Conservation (phyloP, 2,329 filamentous ascomycete genomes). For the Xylaria sp. region DNA sequence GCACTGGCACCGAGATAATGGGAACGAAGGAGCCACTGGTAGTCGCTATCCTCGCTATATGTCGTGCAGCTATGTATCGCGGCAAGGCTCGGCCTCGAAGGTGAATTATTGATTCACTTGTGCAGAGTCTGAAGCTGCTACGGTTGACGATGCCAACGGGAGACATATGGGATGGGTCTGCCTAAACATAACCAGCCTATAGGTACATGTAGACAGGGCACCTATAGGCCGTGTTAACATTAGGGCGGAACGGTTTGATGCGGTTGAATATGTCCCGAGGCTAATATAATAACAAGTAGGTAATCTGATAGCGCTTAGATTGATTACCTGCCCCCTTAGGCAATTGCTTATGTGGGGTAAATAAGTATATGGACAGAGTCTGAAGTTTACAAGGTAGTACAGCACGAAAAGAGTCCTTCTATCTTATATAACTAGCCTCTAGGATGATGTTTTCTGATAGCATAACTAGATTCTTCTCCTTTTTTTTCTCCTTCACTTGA, state of each 20-base stretch:
- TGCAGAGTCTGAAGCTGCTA: conserved; percentile 12
- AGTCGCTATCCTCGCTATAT: no score
- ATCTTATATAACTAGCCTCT: no score
- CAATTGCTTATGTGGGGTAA: conserved; percentile 14
- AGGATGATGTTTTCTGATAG: background rate
- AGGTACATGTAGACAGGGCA: background rate
- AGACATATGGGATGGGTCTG: conserved; percentile 9
- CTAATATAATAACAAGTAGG: background rate
- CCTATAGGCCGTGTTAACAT: conserved; percentile 5
- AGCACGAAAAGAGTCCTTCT: no score
- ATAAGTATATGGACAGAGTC: background rate
- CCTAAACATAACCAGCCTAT: conserved; percentile 1
- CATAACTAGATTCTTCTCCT: background rate
- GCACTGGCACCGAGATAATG: background rate
- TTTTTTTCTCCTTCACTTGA: background rate
- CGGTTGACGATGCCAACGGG: conserved; percentile 12
- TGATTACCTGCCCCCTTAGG: conserved; percentile 23
- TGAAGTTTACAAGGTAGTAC: no score
- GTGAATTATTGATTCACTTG: background rate
- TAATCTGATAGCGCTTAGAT: conserved; percentile 10
- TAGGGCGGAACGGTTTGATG: conserved; percentile 17
- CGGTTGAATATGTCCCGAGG: conserved; percentile 23
- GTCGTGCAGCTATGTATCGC: conserved; percentile 5
- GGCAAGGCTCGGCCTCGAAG: conserved; percentile 1
- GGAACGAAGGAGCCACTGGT: background rate